Evolutionary conservation across 1,284 basidiomycete species (phyloP).

Genomic region (Sutorius eximius): DNA sequence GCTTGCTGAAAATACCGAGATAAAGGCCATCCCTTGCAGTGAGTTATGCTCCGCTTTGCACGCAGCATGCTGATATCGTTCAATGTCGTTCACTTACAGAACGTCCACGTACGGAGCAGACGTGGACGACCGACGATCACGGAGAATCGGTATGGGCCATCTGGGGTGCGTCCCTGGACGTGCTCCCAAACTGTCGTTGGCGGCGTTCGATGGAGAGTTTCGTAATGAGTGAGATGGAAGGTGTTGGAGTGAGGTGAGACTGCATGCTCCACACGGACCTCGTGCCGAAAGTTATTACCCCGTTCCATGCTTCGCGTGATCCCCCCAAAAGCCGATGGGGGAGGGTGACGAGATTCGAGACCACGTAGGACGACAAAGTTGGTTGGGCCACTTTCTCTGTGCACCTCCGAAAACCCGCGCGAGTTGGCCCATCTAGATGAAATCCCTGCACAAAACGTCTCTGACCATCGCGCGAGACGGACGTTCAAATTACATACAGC

Average conservation of each 20-base stretch:
- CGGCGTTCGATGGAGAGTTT: background rate
- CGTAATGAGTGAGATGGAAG: background rate
- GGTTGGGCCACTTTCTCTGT: background rate
- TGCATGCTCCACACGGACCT: background rate
- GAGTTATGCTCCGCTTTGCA: background rate
- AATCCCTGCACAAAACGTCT: background rate
- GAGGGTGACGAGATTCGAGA: background rate
- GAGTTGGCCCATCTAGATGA: background rate
- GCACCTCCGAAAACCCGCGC: background rate
- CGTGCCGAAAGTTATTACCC: constrained; percentile 1
- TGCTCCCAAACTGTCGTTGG: background rate
- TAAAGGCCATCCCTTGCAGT: background rate
- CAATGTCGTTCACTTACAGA: background rate
- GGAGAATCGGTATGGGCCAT: background rate
- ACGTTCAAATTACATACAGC: background rate
- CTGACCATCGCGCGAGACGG: background rate
- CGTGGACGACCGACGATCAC: background rate
- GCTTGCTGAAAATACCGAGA: constrained; percentile 6
- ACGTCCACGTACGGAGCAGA: background rate
- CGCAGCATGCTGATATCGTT: background rate
- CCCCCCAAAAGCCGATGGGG: background rate
- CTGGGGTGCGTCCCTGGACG: background rate
- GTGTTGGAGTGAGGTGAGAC: background rate
- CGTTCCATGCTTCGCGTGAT: background rate
- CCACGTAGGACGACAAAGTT: background rate